Evolutionary conservation across 345 rosid genomes (phyloP), one percentile per base, ranked within the genome.

Genomic region (Raphanus sativus): DNA sequence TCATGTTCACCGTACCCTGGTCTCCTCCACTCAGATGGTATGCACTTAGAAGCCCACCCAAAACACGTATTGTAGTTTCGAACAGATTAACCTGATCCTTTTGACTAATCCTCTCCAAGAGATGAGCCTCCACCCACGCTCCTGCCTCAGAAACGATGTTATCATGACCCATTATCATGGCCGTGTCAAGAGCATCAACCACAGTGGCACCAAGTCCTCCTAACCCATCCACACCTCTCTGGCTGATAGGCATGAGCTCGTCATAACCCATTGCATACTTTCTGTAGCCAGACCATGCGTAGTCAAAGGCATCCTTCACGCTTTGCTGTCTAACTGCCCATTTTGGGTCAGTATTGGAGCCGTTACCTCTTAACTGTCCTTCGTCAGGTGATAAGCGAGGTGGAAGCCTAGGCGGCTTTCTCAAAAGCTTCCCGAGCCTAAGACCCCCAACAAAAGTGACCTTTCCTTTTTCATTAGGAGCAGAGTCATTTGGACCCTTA

Each of bases 31-130:
- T 92, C 71, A 95, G 80, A 87, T 95, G 97, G 86, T 86, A 92
- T 32, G 99, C 99, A 86, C 99, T 95, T 80, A 95, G 81, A 69
- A 95, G 96, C 71, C 99, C 99, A 75, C 99, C 99, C 80, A 95
- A 74, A 70, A 95, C 91, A 62, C 98, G 97, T 29, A 95, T 95
- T 7, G 98, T 91, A n/a, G 98, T 95, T 83, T 95, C 99, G 81
- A 95, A 95, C 79, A 95, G 81, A 84, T 95, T 95, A 74, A 95
- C 97, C 86, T 95, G 97, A 62, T 96, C 99, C 77, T 95, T 95
- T 70, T 87, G 84, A 42, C 81, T 84, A 71, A 95, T 95, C 79
- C 92, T 88, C 71, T 90, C 93, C 67, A 84, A 81, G 62, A 95
- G 88, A 72, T 95, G 90, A 29, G 85, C 72, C 75, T 92, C 96